phyloP scores from a whole-genome alignment of 805 yeast species.

The Schizosaccharomyces cryophilus region DNA sequence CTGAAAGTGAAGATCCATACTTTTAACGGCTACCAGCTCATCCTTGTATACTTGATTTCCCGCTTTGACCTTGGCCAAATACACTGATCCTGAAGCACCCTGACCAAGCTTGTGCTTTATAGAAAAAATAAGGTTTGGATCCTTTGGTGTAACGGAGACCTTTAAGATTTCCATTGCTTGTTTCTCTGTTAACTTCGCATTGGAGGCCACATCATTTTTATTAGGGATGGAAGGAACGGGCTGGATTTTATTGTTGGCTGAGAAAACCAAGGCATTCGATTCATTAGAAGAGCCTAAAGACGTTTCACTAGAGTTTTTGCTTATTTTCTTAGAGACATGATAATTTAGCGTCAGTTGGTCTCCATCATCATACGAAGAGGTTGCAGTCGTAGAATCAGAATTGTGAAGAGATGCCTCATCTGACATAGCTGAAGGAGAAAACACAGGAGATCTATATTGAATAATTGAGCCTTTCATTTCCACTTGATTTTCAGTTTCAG shows the following conservation, averaged over 20 bases:
- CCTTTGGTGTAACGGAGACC: constrained; percentile 61
- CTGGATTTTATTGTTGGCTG: neutral
- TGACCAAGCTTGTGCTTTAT: constrained; percentile 45
- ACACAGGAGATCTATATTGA: too few relatives aligned
- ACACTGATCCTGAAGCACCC: constrained; percentile 95
- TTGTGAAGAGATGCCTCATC: too few relatives aligned
- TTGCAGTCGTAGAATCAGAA: too few relatives aligned
- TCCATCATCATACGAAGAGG: too few relatives aligned
- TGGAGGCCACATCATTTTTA: constrained; percentile 5
- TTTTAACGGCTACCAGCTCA: constrained; percentile 77
- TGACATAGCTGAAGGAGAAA: too few relatives aligned
- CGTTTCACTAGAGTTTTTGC: too few relatives aligned
- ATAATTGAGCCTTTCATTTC: too few relatives aligned
- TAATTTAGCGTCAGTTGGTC: too few relatives aligned
- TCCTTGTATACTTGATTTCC: constrained; percentile 14
- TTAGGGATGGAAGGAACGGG: constrained; percentile 1
- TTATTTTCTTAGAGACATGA: too few relatives aligned
- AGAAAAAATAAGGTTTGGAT: constrained; percentile 48
- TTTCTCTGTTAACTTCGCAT: constrained; percentile 36
- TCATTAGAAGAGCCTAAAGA: too few relatives aligned
- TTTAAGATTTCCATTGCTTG: constrained; percentile 47
- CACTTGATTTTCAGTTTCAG: too few relatives aligned
- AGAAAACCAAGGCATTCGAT: neutral
- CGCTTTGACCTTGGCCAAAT: constrained; percentile 18
- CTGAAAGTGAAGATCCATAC: constrained; percentile 76